Evolutionary conservation across 1,284 basidiomycete species (phyloP).

Genomic region (Exobasidium cylindrosporum): DNA sequence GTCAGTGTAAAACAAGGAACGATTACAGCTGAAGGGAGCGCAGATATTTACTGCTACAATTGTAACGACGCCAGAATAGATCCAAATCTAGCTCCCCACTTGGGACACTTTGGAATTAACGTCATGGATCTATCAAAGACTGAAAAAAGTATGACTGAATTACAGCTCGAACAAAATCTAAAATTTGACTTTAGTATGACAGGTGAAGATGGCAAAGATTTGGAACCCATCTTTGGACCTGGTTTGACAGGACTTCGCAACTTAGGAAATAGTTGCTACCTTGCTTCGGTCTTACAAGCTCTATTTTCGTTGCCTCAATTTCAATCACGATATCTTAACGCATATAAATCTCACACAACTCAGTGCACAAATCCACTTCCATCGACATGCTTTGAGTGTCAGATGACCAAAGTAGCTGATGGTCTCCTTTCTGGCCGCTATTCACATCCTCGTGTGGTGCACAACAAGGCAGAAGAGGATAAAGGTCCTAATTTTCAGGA

Average conservation of each 20-base stretch:
- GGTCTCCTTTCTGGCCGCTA: conserved; percentile 91
- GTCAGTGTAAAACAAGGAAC: conserved; percentile 93
- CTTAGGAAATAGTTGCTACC: conserved; percentile 96
- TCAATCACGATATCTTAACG: conserved; percentile 68
- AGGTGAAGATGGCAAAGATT: conserved; percentile 79
- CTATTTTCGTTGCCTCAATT: conserved; percentile 79
- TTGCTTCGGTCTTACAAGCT: conserved; percentile 87
- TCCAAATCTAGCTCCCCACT: conserved; percentile 72
- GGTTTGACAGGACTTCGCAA: conserved; percentile 87
- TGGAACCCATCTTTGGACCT: conserved; percentile 83
- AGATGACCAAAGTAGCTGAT: conserved; percentile 87
- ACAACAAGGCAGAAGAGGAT: not conserved
- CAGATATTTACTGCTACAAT: conserved; percentile 89
- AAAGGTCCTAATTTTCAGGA: conserved; percentile 67
- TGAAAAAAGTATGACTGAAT: conserved; percentile 93
- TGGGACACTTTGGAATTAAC: conserved; percentile 81
- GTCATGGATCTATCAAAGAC: conserved; percentile 82
- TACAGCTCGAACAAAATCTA: conserved; percentile 96
- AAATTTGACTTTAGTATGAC: conserved; percentile 92
- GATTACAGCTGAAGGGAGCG: conserved; percentile 89
- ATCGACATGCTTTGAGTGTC: conserved; percentile 85
- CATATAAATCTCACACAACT: conserved; percentile 64
- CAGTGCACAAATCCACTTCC: conserved; percentile 71
- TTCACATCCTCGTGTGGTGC: conserved; percentile 63
- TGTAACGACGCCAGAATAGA: conserved; percentile 87